Base-by-base conservation (phyloP, 2,329 filamentous ascomycete genomes). In the Hirsutella rhossiliensis region DNA sequence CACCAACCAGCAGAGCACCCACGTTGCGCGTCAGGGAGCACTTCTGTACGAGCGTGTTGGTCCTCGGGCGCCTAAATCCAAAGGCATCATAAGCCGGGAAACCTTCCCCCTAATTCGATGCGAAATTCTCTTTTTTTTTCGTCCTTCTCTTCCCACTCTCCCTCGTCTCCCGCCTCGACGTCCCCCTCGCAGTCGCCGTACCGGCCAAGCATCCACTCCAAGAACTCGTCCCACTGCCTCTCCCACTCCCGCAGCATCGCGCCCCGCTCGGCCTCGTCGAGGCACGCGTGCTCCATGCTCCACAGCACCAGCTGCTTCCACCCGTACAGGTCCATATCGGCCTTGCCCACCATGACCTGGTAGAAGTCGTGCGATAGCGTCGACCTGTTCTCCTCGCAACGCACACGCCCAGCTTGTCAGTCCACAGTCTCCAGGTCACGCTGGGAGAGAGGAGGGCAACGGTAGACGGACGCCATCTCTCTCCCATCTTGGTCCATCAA, bases 291-390 rank as follows among this genome's bases (percentile, higher is more conserved):
- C 45, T 78, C 65, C 13, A 82, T 62, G 52, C 78, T 82, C 78
- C 78, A 82, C 50, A 73, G 62, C 15, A 68, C 67, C 19, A 82
- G 69, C 59, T 87, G 82, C 56, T 82, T 81, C 79, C 82, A 84
- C 38, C 82, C 82, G 49, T 76, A 76, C 0, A 88, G 60, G 17
- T 71, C 75, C 72, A 87, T 84, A 45, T 76, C 71, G 12, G 71
- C 67, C 38, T 77, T 78, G 40, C 83, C 84, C 8, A 84, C 72
- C 69, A 87, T 78, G 46, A 81, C 72, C 56, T 88, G 84, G 57
- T 87, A 87, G 56, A 87, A 87, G 55, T 88, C 84, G 50, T 87
- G 81, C 1, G 80, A 82, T 38, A 87, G 69, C 2, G 78, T 78
- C 13, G 82, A 85, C 49, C 80, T 84, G 45, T 18, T 7, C 32